A percentile compares a stretch with the other conserved stretches of the same genome.
Evolutionary conservation across 306 rosid genomes (phyloP).

Genomic region (Lupinus albus): DNA sequence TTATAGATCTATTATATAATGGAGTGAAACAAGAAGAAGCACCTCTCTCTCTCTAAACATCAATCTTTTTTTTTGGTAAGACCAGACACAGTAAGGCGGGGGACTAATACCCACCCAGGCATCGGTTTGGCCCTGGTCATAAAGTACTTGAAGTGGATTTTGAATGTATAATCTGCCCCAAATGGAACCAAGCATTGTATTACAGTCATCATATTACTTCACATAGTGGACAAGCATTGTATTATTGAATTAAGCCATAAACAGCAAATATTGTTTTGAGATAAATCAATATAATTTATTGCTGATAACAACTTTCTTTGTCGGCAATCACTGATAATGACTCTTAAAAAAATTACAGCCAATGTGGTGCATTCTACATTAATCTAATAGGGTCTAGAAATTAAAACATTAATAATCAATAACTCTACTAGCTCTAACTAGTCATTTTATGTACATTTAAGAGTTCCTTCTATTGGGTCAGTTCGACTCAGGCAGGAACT

Average conservation of each 20-base stretch:
- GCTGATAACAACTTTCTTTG: constrained; percentile 3
- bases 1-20: constrained; percentile 2
- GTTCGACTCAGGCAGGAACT: no score
- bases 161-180: not conserved
- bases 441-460: no score
- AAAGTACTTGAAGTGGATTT: not conserved
- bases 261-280: constrained; percentile 5
- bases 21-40: constrained; percentile 31
- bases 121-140: not conserved
- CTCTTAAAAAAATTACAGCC: constrained; percentile 2
- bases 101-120: not conserved
- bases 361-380: constrained; percentile 2
- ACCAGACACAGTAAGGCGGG: not conserved
- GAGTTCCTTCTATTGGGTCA: no score
- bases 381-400: constrained; percentile 17
- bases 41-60: not conserved
- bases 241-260: not conserved
- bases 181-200: not conserved
- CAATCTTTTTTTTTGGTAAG: not conserved
- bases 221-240: not conserved
- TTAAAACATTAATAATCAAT: constrained; percentile 24
- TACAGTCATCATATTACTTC: not conserved
- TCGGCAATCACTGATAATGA: not conserved
- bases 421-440: no score
- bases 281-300: constrained; percentile 19